Conservation (phyloP, 2,329 filamentous ascomycete genomes). For the Lecanicillium sp. region DNA sequence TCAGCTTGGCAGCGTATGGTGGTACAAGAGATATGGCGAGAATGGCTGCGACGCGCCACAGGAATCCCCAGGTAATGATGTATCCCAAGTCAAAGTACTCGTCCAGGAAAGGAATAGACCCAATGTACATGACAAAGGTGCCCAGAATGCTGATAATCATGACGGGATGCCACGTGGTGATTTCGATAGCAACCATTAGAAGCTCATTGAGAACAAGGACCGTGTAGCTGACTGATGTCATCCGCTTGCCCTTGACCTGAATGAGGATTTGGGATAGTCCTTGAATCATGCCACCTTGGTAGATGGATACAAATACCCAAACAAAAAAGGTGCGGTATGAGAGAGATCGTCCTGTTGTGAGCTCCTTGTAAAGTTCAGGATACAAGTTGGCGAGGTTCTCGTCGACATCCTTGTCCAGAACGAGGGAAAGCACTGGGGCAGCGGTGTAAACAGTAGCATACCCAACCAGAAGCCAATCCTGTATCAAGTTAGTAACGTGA, state of each 20-base stretch:
- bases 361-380: slow-evolving; percentile 93
- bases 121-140: slow-evolving; percentile 74
- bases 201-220: slow-evolving; percentile 90
- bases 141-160: slow-evolving; percentile 83
- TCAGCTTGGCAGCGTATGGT: slow-evolving; percentile 79
- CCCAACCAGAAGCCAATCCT: slow-evolving; percentile 92
- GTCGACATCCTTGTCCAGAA: slow-evolving; percentile 91
- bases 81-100: slow-evolving; percentile 84
- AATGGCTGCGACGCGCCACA: slow-evolving; percentile 82
- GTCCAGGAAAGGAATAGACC: slow-evolving; percentile 76
- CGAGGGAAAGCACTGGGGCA: slow-evolving; percentile 82
- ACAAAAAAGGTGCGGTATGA: slow-evolving; percentile 93
- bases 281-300: slow-evolving; percentile 93
- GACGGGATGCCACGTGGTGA: slow-evolving; percentile 92
- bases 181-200: slow-evolving; percentile 92
- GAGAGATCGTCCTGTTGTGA: slow-evolving; percentile 80
- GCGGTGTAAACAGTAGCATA: slow-evolving; percentile 97
- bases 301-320: slow-evolving; percentile 91
- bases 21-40: slow-evolving; percentile 74
- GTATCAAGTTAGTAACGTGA: slow-evolving; percentile 14
- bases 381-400: slow-evolving; percentile 91
- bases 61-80: slow-evolving; percentile 68
- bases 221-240: slow-evolving; percentile 89
- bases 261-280: slow-evolving; percentile 86
- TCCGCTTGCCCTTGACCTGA: slow-evolving; percentile 61